Base-by-base conservation (phyloP, 2,329 filamentous ascomycete genomes). In the Myriangium duriaei region DNA sequence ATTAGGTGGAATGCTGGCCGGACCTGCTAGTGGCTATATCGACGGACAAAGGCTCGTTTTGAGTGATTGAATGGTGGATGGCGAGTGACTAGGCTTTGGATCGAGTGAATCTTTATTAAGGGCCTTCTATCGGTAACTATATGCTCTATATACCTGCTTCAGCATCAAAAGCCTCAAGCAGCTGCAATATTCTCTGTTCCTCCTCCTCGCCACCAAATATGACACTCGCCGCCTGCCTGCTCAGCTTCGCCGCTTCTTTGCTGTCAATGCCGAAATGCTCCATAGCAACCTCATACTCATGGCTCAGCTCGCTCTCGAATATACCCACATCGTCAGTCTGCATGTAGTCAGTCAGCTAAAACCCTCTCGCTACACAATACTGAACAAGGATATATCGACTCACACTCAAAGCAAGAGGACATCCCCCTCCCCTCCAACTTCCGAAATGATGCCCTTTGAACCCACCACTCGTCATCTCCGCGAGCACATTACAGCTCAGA, bases 241-340 rank as follows among this genome's bases (percentile, higher is more conserved):
- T 74, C 13, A 88, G 57, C 0, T 55, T 54, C 39, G 74, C 63
- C 5, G 77, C 47, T 14, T 71, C 63, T 1, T 47, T 40, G 11
- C 60, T 55, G 17, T 47, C 52, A 11, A 91, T 64, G 0, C 58
- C 54, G 50, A 91, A 91, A 52, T 87, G 75, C 46, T 76, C 58
- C 1, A 79, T 76, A 3, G 81, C 79, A 2, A 91, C 69, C 5
- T 67, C 61, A 56, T 87, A 88, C 55, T 92, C 84, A 47, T 85
- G 77, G 1, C 81, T 86, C 3, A 87, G 58, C 0, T 73, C 67
- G 51, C 80, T 87, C 34, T 77, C 78, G 50, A 91, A 91, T 14
- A 91, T 74, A 2, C 82, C 84, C 7, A 88, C 79, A 50, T 91
- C 82, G 52, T 91, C 84, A 1, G 83, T 91, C 80, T 86, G 43